Base-by-base conservation (phyloP, 2,329 filamentous ascomycete genomes). In the Zasmidium angulare region DNA sequence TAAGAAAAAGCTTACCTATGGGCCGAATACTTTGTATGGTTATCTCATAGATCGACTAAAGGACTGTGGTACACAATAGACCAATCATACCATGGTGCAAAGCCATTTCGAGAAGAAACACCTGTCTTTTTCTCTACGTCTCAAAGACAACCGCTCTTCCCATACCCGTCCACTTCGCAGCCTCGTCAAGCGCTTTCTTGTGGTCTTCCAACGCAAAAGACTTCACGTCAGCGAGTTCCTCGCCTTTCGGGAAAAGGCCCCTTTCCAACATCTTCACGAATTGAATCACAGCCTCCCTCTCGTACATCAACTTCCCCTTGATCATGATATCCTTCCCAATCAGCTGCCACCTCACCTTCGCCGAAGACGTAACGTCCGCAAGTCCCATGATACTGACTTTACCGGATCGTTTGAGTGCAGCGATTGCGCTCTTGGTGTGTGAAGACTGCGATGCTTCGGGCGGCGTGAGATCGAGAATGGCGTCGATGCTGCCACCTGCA, bases 391-490 rank as follows among this genome's bases (percentile, higher is more conserved):
- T 40, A 26, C 67, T 66, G 9, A 67, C 68, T 19, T 76, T 67
- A 1, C 77, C 79, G 31, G 71, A 69, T 17, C 61, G 68, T 3
- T 72, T 69, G 2, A 82, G 62, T 0, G 74, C 64, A 2, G 65
- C 17, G 2, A 82, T 71, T 0, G 72, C 74, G 19, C 72, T 72
- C 55, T 69, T 71, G 55, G 81, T 67, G 60, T 82, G 79, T 2
- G 75, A 73, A 1, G 75, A 75, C 9, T 70, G 68, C 11, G 63
- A 63, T 2, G 75, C 75, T 11, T 63, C 67, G 0, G 73, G 68
- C 0, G 81, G 80, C 1, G 77, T 77, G 31, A 82, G 74, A 63
- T 84, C 82, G 53, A 82, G 69, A 60, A 76, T 78, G 0, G 75
- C 78, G 61, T 84, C 81, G 4, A 76, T 69, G 14, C 46, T 31